Conservation (phyloP, 1,284 basidiomycete genomes). For the Paramarasmius palmivorus region DNA sequence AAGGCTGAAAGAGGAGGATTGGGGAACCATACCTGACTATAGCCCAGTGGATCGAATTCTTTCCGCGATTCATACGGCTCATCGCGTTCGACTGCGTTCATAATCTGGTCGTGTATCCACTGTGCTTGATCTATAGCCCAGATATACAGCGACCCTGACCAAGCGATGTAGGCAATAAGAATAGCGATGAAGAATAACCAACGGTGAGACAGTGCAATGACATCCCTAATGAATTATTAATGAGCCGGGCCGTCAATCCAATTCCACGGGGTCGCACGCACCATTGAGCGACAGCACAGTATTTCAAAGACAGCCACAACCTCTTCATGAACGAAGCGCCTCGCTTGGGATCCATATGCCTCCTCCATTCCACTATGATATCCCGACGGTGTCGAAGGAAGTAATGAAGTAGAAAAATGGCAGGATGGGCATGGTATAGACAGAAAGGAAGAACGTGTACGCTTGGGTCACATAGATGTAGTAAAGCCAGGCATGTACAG, state of each 20-base stretch:
- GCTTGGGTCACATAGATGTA: background rate
- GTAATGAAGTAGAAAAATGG: constrained; percentile 11
- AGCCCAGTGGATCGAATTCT: constrained; percentile 11
- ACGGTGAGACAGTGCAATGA: constrained; percentile 11
- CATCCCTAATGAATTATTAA: constrained; percentile 1
- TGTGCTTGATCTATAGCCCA: constrained; percentile 2
- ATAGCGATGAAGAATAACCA: constrained; percentile 11
- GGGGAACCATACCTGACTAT: constrained; percentile 8
- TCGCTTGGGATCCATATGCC: constrained; percentile 8
- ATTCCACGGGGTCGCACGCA: background rate
- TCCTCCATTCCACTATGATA: constrained; percentile 11
- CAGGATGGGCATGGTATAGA: background rate
- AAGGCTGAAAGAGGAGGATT: background rate
- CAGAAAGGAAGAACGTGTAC: constrained; percentile 1
- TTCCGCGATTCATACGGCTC: background rate
- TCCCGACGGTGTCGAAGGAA: constrained; percentile 11
- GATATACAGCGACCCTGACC: constrained; percentile 6
- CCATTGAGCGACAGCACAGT: constrained; percentile 10
- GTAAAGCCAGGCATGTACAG: constrained; percentile 7
- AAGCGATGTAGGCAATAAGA: constrained; percentile 3
- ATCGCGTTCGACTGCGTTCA: background rate
- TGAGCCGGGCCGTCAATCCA: background rate
- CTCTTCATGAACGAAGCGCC: constrained; percentile 5
- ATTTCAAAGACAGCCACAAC: constrained; percentile 10
- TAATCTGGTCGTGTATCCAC: constrained; percentile 1